phyloP scores from a whole-genome alignment of 768 basidiomycete genomes.

The Gelatoporia subvermispora region DNA sequence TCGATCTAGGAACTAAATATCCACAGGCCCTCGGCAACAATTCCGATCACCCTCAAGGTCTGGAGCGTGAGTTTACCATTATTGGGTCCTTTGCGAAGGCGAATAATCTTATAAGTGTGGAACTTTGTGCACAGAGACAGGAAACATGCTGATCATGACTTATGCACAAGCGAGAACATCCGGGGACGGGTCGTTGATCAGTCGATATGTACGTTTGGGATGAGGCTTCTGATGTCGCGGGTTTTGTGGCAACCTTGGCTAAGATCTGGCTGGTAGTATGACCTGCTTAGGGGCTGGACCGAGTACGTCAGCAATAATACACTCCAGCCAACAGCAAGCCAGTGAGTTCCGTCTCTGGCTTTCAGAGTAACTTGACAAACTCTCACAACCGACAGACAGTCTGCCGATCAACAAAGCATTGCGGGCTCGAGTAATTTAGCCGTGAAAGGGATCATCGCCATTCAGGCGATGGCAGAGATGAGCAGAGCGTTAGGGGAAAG shows the following conservation, averaged over 20 bases:
- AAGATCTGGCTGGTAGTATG: slow-evolving; percentile 11
- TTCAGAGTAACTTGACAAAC: background rate
- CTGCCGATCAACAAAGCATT: slow-evolving; percentile 7
- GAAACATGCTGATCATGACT: slow-evolving; percentile 25
- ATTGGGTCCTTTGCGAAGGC: slow-evolving; percentile 23
- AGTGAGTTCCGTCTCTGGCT: slow-evolving; percentile 2
- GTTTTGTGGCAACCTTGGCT: background rate
- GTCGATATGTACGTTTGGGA: slow-evolving; percentile 12
- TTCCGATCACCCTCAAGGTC: background rate
- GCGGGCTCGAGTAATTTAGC: slow-evolving; percentile 18
- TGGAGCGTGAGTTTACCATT: slow-evolving; percentile 13
- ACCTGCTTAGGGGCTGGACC: slow-evolving; percentile 18
- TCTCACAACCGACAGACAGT: background rate
- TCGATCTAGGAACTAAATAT: background rate
- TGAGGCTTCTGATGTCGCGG: background rate
- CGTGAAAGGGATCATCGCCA: slow-evolving; percentile 20
- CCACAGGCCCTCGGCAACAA: slow-evolving; percentile 10
- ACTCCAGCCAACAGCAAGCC: slow-evolving; percentile 18
- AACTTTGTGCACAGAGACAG: slow-evolving; percentile 19
- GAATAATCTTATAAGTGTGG: background rate
- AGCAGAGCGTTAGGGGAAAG: slow-evolving; percentile 5
- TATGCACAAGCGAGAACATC: slow-evolving; percentile 25
- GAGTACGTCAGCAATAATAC: slow-evolving; percentile 19
- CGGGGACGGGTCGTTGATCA: slow-evolving; percentile 23
- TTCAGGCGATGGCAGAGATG: slow-evolving; percentile 19